A percentile compares a stretch with the other conserved stretches of the same genome.
phyloP scores from a whole-genome alignment of 257 asterid species.

The Solanum peruvianum region DNA sequence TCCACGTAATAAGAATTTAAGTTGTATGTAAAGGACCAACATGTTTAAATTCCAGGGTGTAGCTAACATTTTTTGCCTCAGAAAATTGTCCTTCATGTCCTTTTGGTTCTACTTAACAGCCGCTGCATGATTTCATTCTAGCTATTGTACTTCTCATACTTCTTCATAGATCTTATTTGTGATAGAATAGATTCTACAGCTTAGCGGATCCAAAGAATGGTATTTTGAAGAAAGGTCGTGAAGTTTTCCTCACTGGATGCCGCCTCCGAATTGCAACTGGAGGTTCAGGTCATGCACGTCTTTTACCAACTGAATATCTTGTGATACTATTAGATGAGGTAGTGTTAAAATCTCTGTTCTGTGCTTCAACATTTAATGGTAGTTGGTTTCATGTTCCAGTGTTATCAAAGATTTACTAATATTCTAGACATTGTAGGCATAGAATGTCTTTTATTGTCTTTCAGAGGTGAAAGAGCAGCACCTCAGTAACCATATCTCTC shows the following conservation, averaged over 20 bases:
- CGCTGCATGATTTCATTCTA: background rate
- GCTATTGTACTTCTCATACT: background rate
- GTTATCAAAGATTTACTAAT: background rate
- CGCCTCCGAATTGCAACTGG: conserved; percentile 62
- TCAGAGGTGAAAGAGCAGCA: background rate
- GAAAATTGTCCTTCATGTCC: background rate
- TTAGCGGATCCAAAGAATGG: conserved; percentile 73
- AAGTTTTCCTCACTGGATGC: conserved; percentile 86
- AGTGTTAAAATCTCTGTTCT: background rate
- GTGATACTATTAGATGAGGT: conserved; percentile 86
- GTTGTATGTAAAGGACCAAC: background rate
- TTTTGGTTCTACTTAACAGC: background rate
- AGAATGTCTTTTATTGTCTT: background rate
- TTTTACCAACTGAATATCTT: conserved; percentile 85
- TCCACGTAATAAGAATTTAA: background rate
- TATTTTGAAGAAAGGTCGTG: conserved; percentile 75
- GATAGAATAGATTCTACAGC: conserved; percentile 57
- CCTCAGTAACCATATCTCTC: background rate
- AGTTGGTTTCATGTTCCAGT: background rate
- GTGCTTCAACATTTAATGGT: background rate
- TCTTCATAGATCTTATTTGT: conserved; percentile 16
- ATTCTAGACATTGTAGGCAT: background rate
- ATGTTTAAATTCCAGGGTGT: background rate
- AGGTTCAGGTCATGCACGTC: conserved; percentile 43
- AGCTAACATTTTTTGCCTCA: background rate